Percentiles rank a stretch among this genome's conserved stretches.
phyloP scores from a whole-genome alignment of 306 rosid genomes.

The Gastrolobium bilobum region DNA sequence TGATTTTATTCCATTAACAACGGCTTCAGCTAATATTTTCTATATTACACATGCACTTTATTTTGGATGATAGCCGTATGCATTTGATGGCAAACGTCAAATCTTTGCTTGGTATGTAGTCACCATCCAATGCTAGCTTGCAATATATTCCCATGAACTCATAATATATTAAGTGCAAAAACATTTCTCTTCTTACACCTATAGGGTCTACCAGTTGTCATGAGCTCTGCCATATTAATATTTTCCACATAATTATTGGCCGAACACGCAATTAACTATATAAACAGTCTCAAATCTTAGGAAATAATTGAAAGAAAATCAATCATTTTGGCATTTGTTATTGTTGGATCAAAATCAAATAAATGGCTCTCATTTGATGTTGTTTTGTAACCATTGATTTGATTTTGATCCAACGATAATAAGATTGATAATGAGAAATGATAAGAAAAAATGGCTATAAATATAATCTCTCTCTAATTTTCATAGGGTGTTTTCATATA shows the following conservation, averaged over 20 bases:
- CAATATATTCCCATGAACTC: constrained; percentile 56
- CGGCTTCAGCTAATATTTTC: constrained; percentile 44
- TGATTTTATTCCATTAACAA: constrained; percentile 54
- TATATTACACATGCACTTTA: constrained; percentile 27
- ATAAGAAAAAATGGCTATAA: too few relatives aligned
- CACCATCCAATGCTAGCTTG: constrained; percentile 56
- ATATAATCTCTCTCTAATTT: background rate
- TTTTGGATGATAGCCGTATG: constrained; percentile 47
- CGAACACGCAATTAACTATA: constrained; percentile 6
- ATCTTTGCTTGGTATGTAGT: constrained; percentile 61
- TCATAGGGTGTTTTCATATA: background rate
- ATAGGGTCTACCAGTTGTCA: constrained; percentile 46
- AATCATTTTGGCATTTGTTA: background rate
- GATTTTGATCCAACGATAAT: too few relatives aligned
- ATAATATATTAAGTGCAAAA: constrained; percentile 30
- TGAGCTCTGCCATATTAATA: background rate
- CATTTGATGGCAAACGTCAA: constrained; percentile 54
- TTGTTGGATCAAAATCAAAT: too few relatives aligned
- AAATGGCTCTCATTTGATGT: too few relatives aligned
- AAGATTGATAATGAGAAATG: too few relatives aligned
- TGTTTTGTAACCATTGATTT: too few relatives aligned
- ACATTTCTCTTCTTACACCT: constrained; percentile 18
- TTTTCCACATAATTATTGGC: constrained; percentile 30
- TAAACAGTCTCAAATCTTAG: constrained; percentile 13
- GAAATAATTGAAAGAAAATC: constrained; percentile 17